A percentile compares a stretch with the other conserved stretches of the same genome.
Evolutionary conservation across 2,329 filamentous ascomycete genomes (phyloP).

Genomic region (Fusarium circinatum): DNA sequence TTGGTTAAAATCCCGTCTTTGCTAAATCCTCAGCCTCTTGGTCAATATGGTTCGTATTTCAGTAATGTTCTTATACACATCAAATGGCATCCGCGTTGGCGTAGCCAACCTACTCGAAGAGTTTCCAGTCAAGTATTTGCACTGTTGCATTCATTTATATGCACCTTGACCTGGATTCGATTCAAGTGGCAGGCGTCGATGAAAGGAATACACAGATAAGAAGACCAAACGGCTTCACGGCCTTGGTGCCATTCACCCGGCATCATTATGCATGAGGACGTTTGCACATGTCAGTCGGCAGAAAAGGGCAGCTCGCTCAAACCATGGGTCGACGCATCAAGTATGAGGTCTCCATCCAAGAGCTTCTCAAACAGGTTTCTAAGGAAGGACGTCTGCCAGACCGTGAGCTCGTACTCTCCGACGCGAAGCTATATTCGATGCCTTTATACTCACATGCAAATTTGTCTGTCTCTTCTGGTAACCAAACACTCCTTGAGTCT

Average conservation of each 20-base stretch:
- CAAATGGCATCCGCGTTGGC: background rate
- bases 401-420: background rate
- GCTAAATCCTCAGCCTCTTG: background rate
- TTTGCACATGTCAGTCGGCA: background rate
- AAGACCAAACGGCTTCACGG: background rate
- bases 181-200: conserved; percentile 1
- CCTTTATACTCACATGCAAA: background rate
- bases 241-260: background rate
- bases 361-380: background rate
- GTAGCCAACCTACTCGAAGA: background rate
- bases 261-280: background rate
- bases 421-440: background rate
- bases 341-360: background rate
- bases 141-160: background rate
- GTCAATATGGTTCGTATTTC: background rate
- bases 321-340: background rate
- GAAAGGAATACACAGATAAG: background rate
- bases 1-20: background rate
- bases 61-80: background rate
- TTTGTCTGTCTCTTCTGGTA: background rate
- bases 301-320: background rate
- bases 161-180: background rate
- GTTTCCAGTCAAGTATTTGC: background rate
- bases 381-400: background rate
- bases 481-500: background rate